Evolutionary conservation across 2,329 filamentous ascomycete species (phyloP).

Genomic region (Plectosphaerella plurivora): DNA sequence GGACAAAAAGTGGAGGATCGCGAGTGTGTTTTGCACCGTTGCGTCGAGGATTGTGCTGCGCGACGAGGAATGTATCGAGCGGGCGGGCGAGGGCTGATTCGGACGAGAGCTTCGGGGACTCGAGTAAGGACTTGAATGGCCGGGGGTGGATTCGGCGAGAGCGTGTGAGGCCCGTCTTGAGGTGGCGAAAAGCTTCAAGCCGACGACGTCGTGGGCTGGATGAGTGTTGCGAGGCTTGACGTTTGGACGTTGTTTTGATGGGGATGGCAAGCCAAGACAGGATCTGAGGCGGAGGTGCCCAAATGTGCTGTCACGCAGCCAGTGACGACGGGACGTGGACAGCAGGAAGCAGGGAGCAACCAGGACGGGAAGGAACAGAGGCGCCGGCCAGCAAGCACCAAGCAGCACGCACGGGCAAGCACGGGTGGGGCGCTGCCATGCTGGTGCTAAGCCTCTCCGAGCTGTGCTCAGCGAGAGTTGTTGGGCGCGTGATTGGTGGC

Average conservation of each 20-base stretch:
- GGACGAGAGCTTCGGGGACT: not conserved
- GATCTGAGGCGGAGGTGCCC: conserved; percentile 1
- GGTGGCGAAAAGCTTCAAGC: not conserved
- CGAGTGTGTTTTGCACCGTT: conserved; percentile 7
- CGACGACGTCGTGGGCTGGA: not conserved
- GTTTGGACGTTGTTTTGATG: not conserved
- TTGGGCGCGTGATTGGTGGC: not conserved
- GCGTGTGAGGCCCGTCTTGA: not conserved
- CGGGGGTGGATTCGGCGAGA: not conserved
- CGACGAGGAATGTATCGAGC: not conserved
- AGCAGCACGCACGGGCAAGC: not conserved
- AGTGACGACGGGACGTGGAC: not conserved
- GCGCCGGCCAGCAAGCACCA: not conserved
- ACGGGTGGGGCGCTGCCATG: not conserved
- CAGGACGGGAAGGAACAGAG: not conserved
- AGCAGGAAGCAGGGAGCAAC: conserved; percentile 7
- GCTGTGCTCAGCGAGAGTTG: not conserved
- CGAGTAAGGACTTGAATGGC: not conserved
- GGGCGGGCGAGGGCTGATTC: not conserved
- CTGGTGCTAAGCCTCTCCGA: not conserved
- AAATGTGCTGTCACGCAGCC: not conserved
- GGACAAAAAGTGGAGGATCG: not conserved
- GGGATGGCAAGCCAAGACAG: not conserved
- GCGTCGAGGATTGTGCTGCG: conserved; percentile 8
- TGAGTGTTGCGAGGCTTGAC: too few species aligned